Conservation (phyloP, 768 basidiomycete genomes). For the Tylopilus balloui region DNA sequence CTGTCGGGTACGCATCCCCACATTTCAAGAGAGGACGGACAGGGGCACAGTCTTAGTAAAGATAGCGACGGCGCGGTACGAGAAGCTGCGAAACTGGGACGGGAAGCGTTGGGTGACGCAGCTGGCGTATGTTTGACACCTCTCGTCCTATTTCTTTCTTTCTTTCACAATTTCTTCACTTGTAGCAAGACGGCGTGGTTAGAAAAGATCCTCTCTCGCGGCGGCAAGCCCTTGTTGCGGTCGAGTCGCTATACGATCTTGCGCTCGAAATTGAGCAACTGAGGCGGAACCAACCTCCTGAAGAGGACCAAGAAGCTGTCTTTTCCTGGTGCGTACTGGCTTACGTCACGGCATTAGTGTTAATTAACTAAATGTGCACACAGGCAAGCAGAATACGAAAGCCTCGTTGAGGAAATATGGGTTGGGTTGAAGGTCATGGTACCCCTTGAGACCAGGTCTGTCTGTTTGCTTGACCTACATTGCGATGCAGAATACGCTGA, state of each 20-base stretch:
- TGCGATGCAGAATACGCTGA: neutral
- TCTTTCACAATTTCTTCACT: neutral
- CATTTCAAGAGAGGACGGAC: slow-evolving; percentile 51
- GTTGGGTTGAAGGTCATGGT: slow-evolving; percentile 78
- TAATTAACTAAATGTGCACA: slow-evolving; percentile 1
- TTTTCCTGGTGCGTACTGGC: slow-evolving; percentile 41
- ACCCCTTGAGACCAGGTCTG: slow-evolving; percentile 88
- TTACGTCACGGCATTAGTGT: neutral
- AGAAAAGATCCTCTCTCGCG: slow-evolving; percentile 71
- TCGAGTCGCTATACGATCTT: slow-evolving; percentile 84
- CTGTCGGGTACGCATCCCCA: slow-evolving; percentile 42
- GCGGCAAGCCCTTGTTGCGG: slow-evolving; percentile 68
- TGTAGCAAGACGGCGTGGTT: slow-evolving; percentile 58
- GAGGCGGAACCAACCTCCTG: slow-evolving; percentile 67
- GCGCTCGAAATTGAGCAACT: slow-evolving; percentile 84
- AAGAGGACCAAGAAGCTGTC: slow-evolving; percentile 43
- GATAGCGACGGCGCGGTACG: slow-evolving; percentile 56
- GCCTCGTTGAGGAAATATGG: slow-evolving; percentile 71
- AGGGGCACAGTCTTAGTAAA: slow-evolving; percentile 17
- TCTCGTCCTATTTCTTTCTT: neutral
- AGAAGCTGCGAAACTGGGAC: slow-evolving; percentile 72
- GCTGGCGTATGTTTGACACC: slow-evolving; percentile 43
- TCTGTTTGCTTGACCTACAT: neutral
- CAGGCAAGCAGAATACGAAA: slow-evolving; percentile 57
- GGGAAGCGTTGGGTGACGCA: slow-evolving; percentile 62